These are phyloP conservation scores for Extremus antarcticus DNA, from an alignment of 495 filamentous ascomycete genomes.

Conservation along the genomic window DNA sequence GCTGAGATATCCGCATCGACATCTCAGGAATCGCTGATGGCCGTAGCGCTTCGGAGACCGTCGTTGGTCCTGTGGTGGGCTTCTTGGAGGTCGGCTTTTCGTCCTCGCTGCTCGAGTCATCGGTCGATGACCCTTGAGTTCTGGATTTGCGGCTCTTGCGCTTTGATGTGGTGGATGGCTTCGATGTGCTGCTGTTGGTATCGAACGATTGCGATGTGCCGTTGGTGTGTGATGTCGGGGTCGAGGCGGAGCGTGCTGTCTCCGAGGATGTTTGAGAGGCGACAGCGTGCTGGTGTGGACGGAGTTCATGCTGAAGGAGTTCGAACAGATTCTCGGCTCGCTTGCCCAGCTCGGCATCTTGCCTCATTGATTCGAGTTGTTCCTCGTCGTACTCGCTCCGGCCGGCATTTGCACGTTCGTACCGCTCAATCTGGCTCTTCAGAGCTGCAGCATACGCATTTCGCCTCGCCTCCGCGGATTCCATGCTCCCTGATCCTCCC, in stretches of 20 bases:
- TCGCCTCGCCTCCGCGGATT: conserved; percentile 17
- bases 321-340: conserved; percentile 12
- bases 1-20: neutral
- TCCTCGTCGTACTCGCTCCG: conserved; percentile 20
- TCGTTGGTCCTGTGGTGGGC: neutral
- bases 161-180: neutral
- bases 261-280: neutral
- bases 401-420: neutral
- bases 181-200: neutral
- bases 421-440: conserved; percentile 19
- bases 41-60: neutral
- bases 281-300: neutral
- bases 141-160: conserved; percentile 14
- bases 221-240: neutral
- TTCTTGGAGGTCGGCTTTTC: neutral
- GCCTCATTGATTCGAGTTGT: conserved; percentile 7
- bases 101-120: conserved; percentile 1
- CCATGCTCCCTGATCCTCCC: conserved; percentile 18
- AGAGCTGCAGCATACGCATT: conserved; percentile 26
- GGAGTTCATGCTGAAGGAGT: conserved; percentile 2
- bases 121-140: conserved; percentile 4
- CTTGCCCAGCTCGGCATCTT: conserved; percentile 5
- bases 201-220: neutral
- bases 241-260: neutral
- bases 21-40: neutral